phyloP scores from a whole-genome alignment of 305 asterid species.

The Withania somnifera region DNA sequence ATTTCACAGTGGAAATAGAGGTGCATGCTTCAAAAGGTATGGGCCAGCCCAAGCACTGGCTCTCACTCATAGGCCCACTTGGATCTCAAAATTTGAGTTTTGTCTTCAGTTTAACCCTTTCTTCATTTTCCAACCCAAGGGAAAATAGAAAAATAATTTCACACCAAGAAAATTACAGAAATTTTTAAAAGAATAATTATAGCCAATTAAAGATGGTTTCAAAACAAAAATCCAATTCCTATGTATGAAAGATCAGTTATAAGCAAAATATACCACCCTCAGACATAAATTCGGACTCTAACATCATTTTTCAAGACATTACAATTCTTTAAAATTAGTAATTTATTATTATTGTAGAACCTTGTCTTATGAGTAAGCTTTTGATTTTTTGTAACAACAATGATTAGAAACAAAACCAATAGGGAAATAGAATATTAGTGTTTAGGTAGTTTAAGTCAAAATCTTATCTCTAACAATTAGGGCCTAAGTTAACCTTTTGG shows the following conservation, averaged over 20 bases:
- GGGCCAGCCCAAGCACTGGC: not conserved
- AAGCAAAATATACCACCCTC: not conserved
- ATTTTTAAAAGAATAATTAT: not conserved
- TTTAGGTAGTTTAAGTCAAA: not conserved
- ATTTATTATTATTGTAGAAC: not conserved
- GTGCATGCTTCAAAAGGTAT: not conserved
- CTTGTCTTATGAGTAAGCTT: not conserved
- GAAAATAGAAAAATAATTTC: not conserved
- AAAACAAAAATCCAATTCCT: not conserved
- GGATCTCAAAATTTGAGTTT: not conserved
- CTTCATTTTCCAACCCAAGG: not conserved
- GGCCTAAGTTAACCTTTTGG: not conserved
- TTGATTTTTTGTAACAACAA: not conserved
- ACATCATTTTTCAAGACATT: not conserved
- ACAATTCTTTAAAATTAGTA: not conserved
- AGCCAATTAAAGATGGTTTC: not conserved
- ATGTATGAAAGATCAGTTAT: not conserved
- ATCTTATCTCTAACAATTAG: not conserved
- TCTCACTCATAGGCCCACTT: not conserved
- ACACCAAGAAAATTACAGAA: not conserved
- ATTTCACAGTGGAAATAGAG: not conserved
- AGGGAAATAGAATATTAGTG: not conserved
- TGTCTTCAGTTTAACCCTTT: not conserved
- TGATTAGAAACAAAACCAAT: not conserved
- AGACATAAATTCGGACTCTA: not conserved